Conservation (phyloP, 176 grass and related monocot species). For the Themeda triandra region DNA sequence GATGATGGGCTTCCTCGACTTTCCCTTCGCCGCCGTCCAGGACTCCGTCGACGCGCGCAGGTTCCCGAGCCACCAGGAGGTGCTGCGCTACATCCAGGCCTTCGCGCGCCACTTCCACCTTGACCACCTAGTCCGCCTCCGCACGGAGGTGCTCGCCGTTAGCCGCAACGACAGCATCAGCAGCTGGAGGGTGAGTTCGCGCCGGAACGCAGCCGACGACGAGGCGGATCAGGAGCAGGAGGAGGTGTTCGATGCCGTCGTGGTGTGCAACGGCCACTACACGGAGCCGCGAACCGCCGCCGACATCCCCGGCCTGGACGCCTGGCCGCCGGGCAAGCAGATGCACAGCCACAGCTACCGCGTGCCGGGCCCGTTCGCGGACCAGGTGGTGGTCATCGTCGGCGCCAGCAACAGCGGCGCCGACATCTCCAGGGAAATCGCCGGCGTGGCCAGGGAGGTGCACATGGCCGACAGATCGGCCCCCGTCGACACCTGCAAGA, state of each 20-base stretch:
- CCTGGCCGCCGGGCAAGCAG: slow-evolving; percentile 52
- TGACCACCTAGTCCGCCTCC: slow-evolving; percentile 40
- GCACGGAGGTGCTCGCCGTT: slow-evolving; percentile 1
- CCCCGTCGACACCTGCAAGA: slow-evolving; percentile 29
- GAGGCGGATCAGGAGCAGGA: not conserved
- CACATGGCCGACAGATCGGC: slow-evolving; percentile 55
- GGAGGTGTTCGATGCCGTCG: slow-evolving; percentile 54
- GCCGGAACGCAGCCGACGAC: too few relatives aligned
- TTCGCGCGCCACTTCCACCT: slow-evolving; percentile 61
- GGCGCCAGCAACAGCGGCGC: slow-evolving; percentile 40
- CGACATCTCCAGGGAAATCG: slow-evolving; percentile 74
- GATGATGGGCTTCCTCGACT: slow-evolving; percentile 83
- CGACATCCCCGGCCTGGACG: too few relatives aligned
- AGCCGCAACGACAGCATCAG: not conserved
- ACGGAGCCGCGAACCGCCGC: slow-evolving; percentile 27
- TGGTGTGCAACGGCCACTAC: slow-evolving; percentile 71
- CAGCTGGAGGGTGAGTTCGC: too few relatives aligned
- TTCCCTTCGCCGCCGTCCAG: slow-evolving; percentile 46
- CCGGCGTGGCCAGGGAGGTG: slow-evolving; percentile 56
- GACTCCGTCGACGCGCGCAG: slow-evolving; percentile 37
- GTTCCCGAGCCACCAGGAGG: slow-evolving; percentile 77
- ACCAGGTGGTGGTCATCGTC: slow-evolving; percentile 62
- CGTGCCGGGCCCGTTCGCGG: slow-evolving; percentile 48
- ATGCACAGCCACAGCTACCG: slow-evolving; percentile 90
- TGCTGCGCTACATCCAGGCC: slow-evolving; percentile 70